Evolutionary conservation across 1,284 basidiomycete genomes (phyloP).

Genomic region (Cystobasidiaceae sp.): DNA sequence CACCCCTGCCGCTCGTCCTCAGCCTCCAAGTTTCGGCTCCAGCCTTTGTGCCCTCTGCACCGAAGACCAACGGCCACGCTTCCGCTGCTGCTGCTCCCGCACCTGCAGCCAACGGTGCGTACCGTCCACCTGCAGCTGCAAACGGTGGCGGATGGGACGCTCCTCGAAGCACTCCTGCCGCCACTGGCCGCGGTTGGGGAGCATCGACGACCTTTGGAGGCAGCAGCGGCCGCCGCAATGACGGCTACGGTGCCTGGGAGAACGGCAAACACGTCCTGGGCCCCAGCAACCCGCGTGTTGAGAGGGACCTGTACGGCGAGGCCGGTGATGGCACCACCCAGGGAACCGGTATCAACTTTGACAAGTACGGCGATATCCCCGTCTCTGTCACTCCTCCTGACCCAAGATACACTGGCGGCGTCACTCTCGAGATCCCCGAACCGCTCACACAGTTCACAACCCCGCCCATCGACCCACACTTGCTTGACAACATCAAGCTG

Average conservation of each 20-base stretch:
- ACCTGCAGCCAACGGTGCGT: conserved; percentile 4
- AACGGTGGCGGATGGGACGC: conserved; percentile 19
- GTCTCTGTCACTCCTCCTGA: conserved; percentile 95
- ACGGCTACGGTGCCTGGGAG: conserved; percentile 69
- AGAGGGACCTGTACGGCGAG: conserved; percentile 95
- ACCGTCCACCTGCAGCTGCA: conserved; percentile 14
- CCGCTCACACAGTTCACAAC: conserved; percentile 81
- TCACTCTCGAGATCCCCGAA: conserved; percentile 63
- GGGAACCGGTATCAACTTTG: conserved; percentile 98
- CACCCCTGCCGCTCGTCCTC: no score
- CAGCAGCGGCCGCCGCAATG: conserved; percentile 43
- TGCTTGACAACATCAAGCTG: conserved; percentile 89
- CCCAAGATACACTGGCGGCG: conserved; percentile 29
- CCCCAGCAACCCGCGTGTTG: conserved; percentile 72
- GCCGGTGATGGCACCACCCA: conserved; percentile 61
- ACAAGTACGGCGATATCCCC: conserved; percentile 99
- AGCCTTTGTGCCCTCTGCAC: conserved; percentile 1
- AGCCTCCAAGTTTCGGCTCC: conserved; percentile 17
- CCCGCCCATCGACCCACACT: conserved; percentile 85
- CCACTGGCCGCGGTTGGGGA: conserved; percentile 1
- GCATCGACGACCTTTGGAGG: not conserved
- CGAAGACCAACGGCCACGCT: not conserved
- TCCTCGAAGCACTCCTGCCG: not conserved
- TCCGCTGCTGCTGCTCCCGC: not conserved
- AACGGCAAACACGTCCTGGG: conserved; percentile 82